Evolutionary conservation across 257 asterid species (phyloP).

Genomic region (Misopates orontium): DNA sequence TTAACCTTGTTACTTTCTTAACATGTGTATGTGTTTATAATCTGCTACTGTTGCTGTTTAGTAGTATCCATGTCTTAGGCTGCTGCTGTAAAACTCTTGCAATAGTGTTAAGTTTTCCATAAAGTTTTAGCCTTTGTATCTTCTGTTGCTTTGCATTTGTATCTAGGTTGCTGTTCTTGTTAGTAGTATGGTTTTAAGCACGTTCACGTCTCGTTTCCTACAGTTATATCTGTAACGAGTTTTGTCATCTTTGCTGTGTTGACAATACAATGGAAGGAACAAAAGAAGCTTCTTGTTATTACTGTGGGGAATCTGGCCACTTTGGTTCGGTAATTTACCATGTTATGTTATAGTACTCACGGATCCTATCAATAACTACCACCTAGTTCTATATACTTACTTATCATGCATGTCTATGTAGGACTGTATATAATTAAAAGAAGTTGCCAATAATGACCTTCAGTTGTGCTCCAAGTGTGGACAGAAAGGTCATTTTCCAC

Average conservation of each 20-base stretch:
- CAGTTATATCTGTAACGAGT: slow-evolving; percentile 43
- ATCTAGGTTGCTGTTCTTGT: too few species aligned
- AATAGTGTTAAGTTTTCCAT: too few species aligned
- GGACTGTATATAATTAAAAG: slow-evolving; percentile 31
- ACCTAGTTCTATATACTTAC: neutral
- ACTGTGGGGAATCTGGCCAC: slow-evolving; percentile 50
- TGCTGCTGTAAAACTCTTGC: too few species aligned
- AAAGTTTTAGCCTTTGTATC: too few species aligned
- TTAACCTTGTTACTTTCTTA: too few species aligned
- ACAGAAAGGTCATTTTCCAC: slow-evolving; percentile 13
- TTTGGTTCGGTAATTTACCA: slow-evolving; percentile 39
- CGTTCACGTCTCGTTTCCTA: too few species aligned
- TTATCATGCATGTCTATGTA: slow-evolving; percentile 22
- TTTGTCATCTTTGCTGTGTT: slow-evolving; percentile 53
- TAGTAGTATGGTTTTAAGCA: too few species aligned
- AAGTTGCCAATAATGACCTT: neutral
- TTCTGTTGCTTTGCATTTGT: slow-evolving; percentile 18
- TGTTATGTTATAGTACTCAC: too few species aligned
- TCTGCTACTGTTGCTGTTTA: too few species aligned
- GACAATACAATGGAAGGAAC: slow-evolving; percentile 31
- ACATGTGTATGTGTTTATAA: too few species aligned
- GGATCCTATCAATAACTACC: neutral
- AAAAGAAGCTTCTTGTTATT: slow-evolving; percentile 42
- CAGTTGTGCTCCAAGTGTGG: slow-evolving; percentile 30
- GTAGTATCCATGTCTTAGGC: too few species aligned